phyloP scores from a whole-genome alignment of 2,329 filamentous ascomycete species.

The Curvularia verruculosa region DNA sequence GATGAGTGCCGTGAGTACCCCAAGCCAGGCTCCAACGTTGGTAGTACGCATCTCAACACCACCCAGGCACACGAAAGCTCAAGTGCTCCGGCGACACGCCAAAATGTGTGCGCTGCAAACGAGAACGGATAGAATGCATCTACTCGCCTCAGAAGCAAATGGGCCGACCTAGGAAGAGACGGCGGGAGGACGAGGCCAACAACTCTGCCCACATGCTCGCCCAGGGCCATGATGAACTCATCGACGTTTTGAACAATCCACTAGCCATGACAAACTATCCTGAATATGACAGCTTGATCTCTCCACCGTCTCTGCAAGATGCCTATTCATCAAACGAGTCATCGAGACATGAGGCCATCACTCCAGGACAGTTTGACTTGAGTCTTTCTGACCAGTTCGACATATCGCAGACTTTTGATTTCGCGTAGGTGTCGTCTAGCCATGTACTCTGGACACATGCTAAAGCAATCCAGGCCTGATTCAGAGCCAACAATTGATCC shows the following conservation, averaged over 20 bases:
- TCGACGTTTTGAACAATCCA: constrained; percentile 4
- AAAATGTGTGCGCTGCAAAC: constrained; percentile 51
- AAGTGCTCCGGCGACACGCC: constrained; percentile 56
- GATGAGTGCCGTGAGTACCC: constrained; percentile 45
- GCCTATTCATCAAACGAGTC: constrained; percentile 3
- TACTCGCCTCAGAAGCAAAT: constrained; percentile 58
- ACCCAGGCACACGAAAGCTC: constrained; percentile 54
- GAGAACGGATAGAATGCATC: constrained; percentile 51
- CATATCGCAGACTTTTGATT: constrained; percentile 7
- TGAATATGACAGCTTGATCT: constrained; percentile 21
- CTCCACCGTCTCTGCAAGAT: constrained; percentile 18
- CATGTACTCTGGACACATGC: background rate
- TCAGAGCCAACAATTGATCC: constrained; percentile 32
- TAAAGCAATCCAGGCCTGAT: constrained; percentile 15
- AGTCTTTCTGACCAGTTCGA: constrained; percentile 9
- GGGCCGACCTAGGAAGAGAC: constrained; percentile 58
- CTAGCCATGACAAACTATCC: constrained; percentile 11
- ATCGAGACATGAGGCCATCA: constrained; percentile 6
- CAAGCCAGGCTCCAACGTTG: constrained; percentile 2
- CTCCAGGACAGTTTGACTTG: constrained; percentile 15
- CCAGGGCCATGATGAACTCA: constrained; percentile 9
- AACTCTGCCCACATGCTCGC: background rate
- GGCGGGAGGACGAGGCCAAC: constrained; percentile 37
- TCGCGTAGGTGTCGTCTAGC: constrained; percentile 20
- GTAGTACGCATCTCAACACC: constrained; percentile 6